Base-by-base conservation (phyloP, 192 early-diverging fungal species). In the Backusella luteola region DNA sequence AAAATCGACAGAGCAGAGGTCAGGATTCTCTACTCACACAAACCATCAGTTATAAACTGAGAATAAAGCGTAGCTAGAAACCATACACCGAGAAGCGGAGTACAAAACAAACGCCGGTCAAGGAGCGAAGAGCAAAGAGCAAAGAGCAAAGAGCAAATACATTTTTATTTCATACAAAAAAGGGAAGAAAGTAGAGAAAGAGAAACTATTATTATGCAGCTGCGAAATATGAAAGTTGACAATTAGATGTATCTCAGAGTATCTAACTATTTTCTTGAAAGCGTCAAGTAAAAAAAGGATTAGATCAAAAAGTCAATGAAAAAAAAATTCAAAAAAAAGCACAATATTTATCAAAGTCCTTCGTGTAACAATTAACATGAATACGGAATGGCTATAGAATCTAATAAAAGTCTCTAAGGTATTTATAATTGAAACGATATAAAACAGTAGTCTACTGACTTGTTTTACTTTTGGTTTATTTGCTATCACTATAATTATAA, bases 41-140 rank as follows among this genome's bases (percentile, higher is more conserved):
- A 63, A 49, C 4, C 6, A 49, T 49, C 46, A 63, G 23, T 63
- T 14, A 63, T 26, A 63, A 63, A 14, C 56, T 63, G 56, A 63
- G 56, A 63, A 63, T 63, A 29, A 63, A 63, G 56, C 56, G 56
- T 63, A 8, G 56, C 56, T 63, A 63, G 56, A 63, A 63, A 63
- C 23, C 7, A 14, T 1, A 11, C 23, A 1, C 1, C 56, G 56
- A 63, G 56, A 14, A 19, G 8, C 56, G 56, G 56, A 63, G 56
- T 26, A 29, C 12, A 63, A 63, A 63, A 63, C 8, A 26, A 14
- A 21, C 2, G 56, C 32, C 8, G 26, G 9, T 63, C 56, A 63
- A 32, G 11, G 4, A 26, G 23, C 56, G 12, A 63, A 29, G 21
- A 63, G 32, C 32, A n/a, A 7, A 63, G 32, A 32, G 32, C 32